Percentiles rank a stretch among this genome's conserved stretches.
phyloP scores from a whole-genome alignment of 345 rosid species.

The Trapa bicornis region DNA sequence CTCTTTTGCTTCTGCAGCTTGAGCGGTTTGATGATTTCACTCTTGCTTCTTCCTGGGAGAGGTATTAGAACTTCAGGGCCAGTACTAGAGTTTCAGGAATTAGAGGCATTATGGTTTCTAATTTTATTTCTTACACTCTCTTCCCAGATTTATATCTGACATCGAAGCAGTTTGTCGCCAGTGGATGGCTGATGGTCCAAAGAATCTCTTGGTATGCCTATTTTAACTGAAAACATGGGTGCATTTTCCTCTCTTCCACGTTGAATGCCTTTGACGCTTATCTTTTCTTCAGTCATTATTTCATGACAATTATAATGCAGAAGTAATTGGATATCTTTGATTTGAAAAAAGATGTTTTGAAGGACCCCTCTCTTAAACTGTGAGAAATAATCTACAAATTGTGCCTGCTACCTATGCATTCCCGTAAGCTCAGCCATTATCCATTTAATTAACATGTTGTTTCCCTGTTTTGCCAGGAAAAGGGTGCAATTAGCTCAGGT shows the following conservation, averaged over 20 bases:
- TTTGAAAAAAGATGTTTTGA: neutral
- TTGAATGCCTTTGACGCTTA: neutral
- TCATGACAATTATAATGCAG: neutral
- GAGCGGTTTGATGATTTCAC: conserved; percentile 93
- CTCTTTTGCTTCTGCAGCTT: conserved; percentile 29
- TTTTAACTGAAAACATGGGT: neutral
- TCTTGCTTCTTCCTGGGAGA: conserved; percentile 95
- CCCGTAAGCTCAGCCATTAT: neutral
- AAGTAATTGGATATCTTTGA: neutral
- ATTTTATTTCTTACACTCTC: neutral
- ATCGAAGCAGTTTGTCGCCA: conserved; percentile 85
- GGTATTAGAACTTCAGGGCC: conserved; percentile 6
- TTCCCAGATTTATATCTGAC: conserved; percentile 77
- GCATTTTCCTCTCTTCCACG: neutral
- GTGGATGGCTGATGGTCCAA: conserved; percentile 88
- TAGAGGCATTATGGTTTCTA: neutral
- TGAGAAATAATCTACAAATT: neutral
- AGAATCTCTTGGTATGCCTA: conserved; percentile 55
- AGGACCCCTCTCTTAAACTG: neutral
- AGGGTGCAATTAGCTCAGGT: conserved; percentile 61
- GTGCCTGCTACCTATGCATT: neutral
- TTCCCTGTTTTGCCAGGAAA: conserved; percentile 35
- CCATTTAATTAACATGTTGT: neutral
- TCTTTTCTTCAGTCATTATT: neutral
- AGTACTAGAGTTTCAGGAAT: neutral